Evolutionary conservation across 441 rosid genomes (phyloP).

Genomic region (Pelargonium exstipulatum): DNA sequence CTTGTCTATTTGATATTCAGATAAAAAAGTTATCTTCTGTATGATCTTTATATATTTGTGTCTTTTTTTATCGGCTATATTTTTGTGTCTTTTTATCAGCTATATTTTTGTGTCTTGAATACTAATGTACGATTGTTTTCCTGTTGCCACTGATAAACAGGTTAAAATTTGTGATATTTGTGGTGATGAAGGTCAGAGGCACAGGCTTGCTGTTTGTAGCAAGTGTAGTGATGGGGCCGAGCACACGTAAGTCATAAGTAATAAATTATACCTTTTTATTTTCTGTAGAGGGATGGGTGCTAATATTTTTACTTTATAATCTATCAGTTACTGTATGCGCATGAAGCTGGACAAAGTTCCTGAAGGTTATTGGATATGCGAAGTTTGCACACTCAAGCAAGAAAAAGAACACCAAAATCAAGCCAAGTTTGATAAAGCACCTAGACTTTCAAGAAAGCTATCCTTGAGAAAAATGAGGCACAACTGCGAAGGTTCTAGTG

Average conservation of each 20-base stretch:
- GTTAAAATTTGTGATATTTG: constrained; percentile 35
- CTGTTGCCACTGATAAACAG: constrained; percentile 19
- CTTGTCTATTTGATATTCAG: not conserved
- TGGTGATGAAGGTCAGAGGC: constrained; percentile 30
- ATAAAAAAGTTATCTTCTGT: not conserved
- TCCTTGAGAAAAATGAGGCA: constrained; percentile 6
- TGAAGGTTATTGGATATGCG: constrained; percentile 32
- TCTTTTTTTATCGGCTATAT: too few relatives aligned
- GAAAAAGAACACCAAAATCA: constrained; percentile 11
- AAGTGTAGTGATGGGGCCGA: constrained; percentile 36
- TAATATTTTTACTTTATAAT: constrained; percentile 14
- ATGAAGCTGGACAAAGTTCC: constrained; percentile 32
- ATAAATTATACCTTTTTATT: not conserved
- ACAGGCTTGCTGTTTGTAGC: constrained; percentile 34
- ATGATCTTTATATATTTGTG: not conserved
- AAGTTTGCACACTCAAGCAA: constrained; percentile 23
- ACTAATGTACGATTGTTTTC: not conserved
- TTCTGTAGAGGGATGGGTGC: not conserved
- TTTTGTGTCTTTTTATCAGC: too few relatives aligned
- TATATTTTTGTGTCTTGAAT: not conserved
- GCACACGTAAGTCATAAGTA: constrained; percentile 24
- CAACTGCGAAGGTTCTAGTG: constrained; percentile 9
- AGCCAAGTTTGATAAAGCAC: constrained; percentile 14
- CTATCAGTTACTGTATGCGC: constrained; percentile 34
- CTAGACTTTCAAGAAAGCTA: constrained; percentile 1